These are phyloP conservation scores for Musa troglodytarum DNA, from an alignment of 176 grass and related monocot genomes.

Conservation along the genomic window DNA sequence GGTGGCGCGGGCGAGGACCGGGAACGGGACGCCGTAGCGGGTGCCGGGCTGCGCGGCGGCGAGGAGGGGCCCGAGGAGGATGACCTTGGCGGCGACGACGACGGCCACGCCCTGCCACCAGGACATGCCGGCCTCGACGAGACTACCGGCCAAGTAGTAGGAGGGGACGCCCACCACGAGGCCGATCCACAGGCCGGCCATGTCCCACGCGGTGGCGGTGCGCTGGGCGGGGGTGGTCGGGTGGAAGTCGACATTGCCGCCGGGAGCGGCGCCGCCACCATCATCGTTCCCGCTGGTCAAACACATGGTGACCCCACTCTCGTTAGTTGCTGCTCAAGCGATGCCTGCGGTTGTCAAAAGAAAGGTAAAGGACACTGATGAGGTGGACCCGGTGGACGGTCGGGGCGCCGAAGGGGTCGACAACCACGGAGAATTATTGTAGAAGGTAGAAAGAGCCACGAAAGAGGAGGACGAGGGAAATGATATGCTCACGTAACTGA, in stretches of 20 bases:
- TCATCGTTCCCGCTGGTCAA: too few species aligned
- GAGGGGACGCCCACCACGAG: slow-evolving; percentile 5
- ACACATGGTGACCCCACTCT: too few species aligned
- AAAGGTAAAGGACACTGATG: too few species aligned
- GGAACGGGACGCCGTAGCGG: slow-evolving; percentile 16
- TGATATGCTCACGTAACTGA: too few species aligned
- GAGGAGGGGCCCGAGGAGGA: slow-evolving; percentile 6
- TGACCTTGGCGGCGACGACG: neutral
- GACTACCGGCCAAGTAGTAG: slow-evolving; percentile 25
- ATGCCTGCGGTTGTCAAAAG: too few species aligned
- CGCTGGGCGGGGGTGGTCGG: neutral
- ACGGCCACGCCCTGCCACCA: slow-evolving; percentile 25
- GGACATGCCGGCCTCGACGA: slow-evolving; percentile 25
- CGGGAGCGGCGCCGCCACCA: neutral
- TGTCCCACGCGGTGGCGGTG: slow-evolving; percentile 4
- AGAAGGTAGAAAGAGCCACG: too few species aligned
- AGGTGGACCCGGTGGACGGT: too few species aligned
- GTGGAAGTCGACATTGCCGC: neutral
- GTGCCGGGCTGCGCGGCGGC: neutral
- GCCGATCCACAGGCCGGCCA: slow-evolving; percentile 12
- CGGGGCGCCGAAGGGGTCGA: too few species aligned
- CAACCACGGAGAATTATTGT: too few species aligned
- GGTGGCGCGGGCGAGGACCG: slow-evolving; percentile 2
- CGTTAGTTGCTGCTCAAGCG: too few species aligned
- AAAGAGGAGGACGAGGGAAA: too few species aligned